phyloP scores from a whole-genome alignment of 176 grass and related monocot genomes.

The Cenchrus purpureus region DNA sequence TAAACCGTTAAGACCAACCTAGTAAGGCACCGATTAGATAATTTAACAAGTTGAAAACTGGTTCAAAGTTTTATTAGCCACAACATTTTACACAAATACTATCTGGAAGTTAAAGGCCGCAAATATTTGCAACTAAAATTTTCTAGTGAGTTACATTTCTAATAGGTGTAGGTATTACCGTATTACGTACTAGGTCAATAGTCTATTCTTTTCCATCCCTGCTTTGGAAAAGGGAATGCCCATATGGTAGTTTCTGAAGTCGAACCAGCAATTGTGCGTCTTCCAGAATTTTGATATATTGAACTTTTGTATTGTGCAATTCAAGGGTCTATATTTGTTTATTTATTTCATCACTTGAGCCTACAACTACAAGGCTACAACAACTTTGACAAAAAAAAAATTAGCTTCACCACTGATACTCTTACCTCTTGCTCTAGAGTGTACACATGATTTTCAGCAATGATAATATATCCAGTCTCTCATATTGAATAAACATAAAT shows the following conservation, averaged over 20 bases:
- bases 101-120: background rate
- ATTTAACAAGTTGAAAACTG: slow-evolving; percentile 13
- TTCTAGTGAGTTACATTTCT: slow-evolving; percentile 8
- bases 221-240: background rate
- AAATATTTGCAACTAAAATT: background rate
- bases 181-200: background rate
- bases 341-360: background rate
- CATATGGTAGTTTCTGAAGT: background rate
- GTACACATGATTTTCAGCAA: background rate
- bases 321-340: background rate
- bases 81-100: background rate
- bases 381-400: background rate
- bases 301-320: background rate
- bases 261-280: background rate
- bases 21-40: background rate
- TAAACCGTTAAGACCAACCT: slow-evolving; percentile 12
- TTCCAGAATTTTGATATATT: background rate
- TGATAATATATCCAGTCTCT: background rate
- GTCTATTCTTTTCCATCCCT: background rate
- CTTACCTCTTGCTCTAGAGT: background rate
- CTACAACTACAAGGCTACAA: background rate
- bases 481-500: background rate
- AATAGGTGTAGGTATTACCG: background rate
- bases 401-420: background rate
- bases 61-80: background rate